Base-by-base conservation (phyloP, 805 yeast species). In the Zygosaccharomyces bisporus region DNA sequence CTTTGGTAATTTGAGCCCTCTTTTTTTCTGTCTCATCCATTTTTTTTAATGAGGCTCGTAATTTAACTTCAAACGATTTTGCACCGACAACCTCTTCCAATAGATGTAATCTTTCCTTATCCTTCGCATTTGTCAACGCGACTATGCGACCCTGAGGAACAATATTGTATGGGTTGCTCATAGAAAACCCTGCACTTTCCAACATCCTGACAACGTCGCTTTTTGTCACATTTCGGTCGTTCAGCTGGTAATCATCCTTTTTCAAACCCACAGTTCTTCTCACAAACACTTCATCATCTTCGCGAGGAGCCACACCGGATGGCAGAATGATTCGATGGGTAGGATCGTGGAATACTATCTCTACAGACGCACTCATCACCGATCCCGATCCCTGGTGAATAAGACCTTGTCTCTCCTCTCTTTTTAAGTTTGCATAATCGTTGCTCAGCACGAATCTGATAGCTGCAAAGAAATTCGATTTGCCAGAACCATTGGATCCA, bases 131-230 rank as follows among this genome's bases (percentile, higher is more conserved):
- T 0, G 98, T 91, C 47, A 93, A 71, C 0, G 86, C 75, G 1
- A 96, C 84, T 55, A 93, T 87, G 55, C 86, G 75, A 16, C 99
- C 99, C 66, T 93, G 99, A 0, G 99, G 98, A 4, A 93, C 98
- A 54, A 93, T 91, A 62, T 91, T 91, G 64, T 90, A 91, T 1
- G 97, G 96, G 52, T 89, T 90, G 4, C 88, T 80, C 49, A 85
- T 75, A 0, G 95, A 85, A 58, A 93, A 88, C 0, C 99, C 99
- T 0, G 96, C 95, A 57, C 86, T 82, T 62, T 91, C 97, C 29
- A 90, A 70, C 50, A 87, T 67, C 51, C 86, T 84, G 79, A 81
- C 80, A 12, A 90, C 75, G 59, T 89, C 97, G 2, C 84, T 73
- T 55, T 89, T 77, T 1, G 91, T 82, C 3, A 91, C 85, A 10